Base-by-base conservation (phyloP, 1,284 basidiomycete genomes). In the Microbotryum violaceum region DNA sequence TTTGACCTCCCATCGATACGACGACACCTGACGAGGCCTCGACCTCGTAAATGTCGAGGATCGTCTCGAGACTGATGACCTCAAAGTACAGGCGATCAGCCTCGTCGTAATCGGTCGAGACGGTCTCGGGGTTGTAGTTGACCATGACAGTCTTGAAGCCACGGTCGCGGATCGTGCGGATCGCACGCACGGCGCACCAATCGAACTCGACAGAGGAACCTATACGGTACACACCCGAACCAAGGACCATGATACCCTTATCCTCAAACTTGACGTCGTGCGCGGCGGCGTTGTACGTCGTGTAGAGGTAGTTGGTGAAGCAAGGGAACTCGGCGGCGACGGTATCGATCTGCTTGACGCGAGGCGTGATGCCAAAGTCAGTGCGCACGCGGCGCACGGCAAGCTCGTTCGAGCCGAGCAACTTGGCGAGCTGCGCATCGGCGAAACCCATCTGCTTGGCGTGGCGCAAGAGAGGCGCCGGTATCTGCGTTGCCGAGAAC, bases 91-190 rank as follows among this genome's bases (percentile, higher is more conserved):
- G 80, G 63, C 96, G 82, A 74, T 98, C 94, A 23, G 96, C 96
- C 79, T 99, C 96, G 74, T 99, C 96, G 76, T 94, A 99, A 77
- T 98, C 96, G 62, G 96, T 99, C 7, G 91, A 96, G 61, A 99
- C 96, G 5, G 96, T 99, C 79, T 99, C 96, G 20, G 94, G 96
- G 78, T 98, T 98, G 79, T 99, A 98, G 81, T 98, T 99, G 82
- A 99, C 83, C 94, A 98, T 98, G 79, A 98, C 87, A 49, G 96
- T 97, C 79, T 86, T 85, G 78, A 89, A 87, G 74, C 92, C 92
- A 83, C 92, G 88, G 67, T 87, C 84, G 68, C 93, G 82, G 68
- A 98, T 84, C 74, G 87, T 88, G 67, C 96, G 84, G 48, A 92
- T 91, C 75, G 93, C 97, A 4, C 93, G 97, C 56, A 98, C 96